A percentile compares a stretch with the other conserved stretches of the same genome.
Evolutionary conservation across 176 grass and related monocot species (phyloP).

Genomic region (Cymbopogon citratus): DNA sequence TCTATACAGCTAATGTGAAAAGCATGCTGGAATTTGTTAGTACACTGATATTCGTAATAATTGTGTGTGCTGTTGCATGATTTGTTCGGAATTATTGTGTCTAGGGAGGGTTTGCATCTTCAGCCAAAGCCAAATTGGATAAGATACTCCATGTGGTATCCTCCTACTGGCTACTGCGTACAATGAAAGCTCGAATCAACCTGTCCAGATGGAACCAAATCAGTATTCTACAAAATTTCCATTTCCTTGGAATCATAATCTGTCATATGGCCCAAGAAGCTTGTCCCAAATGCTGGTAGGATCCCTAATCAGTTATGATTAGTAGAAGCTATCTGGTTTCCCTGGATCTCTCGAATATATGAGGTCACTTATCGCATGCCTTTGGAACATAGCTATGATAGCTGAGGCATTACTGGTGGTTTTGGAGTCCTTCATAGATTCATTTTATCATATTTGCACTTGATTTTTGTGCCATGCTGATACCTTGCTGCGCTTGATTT

Average conservation of each 20-base stretch:
- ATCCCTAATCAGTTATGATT: background rate
- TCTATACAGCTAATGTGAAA: background rate
- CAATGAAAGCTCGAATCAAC: background rate
- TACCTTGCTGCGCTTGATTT: background rate
- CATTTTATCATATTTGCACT: background rate
- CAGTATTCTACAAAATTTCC: background rate
- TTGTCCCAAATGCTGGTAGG: background rate
- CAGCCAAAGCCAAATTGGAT: background rate
- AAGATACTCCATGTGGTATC: background rate
- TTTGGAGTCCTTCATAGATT: background rate
- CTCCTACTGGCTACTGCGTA: background rate
- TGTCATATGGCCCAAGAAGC: background rate
- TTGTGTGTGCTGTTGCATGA: background rate
- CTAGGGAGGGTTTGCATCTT: background rate
- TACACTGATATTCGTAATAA: background rate
- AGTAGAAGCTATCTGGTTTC: background rate
- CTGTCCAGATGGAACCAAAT: background rate
- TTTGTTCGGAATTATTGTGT: background rate
- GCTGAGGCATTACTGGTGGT: background rate
- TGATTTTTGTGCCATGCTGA: background rate
- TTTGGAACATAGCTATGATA: background rate
- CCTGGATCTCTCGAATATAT: background rate
- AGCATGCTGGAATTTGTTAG: background rate
- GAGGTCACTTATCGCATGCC: background rate
- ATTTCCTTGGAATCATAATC: background rate